Base-by-base conservation (phyloP, 1,284 basidiomycete species). In the Austropuccinia psidii region DNA sequence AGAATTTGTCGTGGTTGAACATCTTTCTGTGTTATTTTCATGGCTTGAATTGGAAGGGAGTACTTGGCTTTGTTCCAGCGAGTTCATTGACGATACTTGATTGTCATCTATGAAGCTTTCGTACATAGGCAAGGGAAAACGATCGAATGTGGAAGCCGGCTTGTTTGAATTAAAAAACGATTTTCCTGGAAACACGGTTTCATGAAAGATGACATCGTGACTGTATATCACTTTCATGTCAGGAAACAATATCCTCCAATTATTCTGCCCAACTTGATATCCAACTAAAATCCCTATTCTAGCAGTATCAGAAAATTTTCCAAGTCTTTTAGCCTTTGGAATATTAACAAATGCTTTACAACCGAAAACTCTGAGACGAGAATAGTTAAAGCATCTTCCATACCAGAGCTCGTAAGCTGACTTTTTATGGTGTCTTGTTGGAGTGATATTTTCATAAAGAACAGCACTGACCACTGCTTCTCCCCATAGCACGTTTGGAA, bases 181-280 rank as follows among this genome's bases (percentile, higher is more conserved):
- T 11, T 29, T 64, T 45, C 61, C 61, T 19, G 61, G 41, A 29
- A 64, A 64, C 1, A 4, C 24, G 4, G 2, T n/a, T 2, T 49
- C 24, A 24, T 65, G 5, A 33, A 65, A 65, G 13, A n/a, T 33
- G 17, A 65, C 33, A 39, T 66, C 49, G 21, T 66, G 64, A 31
- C 39, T 50, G 27, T 52, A 37, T 21, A 52, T 39, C 11, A 64
- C 31, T 31, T 29, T n/a, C 11, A 11, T 37, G 1, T 52, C 33
- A 4, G 13, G 24, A 4, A 49, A 21, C 2, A 35, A 19, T 5
- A 66, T 39, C 8, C 31, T 35, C 13, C 45, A 66, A 35, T 66
- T 66, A 21, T 49, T 49, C 9, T 33, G 27, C 0, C 62, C 45
- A 8, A 33, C 43, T 31, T 31, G 24, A 54, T 52, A 66, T 0